Evolutionary conservation across 192 early-diverging fungal genomes (phyloP).

Genomic region (Entophlyctis luteolus): DNA sequence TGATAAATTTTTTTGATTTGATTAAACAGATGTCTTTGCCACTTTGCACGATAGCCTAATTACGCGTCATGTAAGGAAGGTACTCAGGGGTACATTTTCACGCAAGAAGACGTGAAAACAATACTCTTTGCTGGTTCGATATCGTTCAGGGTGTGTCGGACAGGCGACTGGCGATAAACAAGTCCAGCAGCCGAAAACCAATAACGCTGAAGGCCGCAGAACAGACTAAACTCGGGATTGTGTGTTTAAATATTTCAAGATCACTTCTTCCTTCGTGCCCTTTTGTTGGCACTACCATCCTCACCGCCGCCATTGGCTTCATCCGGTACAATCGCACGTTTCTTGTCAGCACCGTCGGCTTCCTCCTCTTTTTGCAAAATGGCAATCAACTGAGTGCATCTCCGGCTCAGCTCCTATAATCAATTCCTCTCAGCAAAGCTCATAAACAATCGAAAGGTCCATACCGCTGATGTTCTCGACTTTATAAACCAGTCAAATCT

Average conservation of each 20-base stretch:
- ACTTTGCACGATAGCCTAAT: too few species aligned
- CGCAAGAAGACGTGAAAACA: slow-evolving; percentile 53
- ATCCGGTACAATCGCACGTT: background rate
- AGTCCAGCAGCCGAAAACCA: too few species aligned
- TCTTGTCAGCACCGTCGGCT: slow-evolving; percentile 1
- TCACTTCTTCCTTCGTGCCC: slow-evolving; percentile 15
- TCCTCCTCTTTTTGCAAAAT: slow-evolving; percentile 31
- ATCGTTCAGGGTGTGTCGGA: slow-evolving; percentile 90
- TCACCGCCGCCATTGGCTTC: background rate
- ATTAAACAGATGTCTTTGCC: too few species aligned
- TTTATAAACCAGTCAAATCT: slow-evolving; percentile 98
- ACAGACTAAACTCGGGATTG: background rate
- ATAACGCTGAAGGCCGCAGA: too few species aligned
- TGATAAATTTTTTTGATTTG: too few species aligned
- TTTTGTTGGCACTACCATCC: slow-evolving; percentile 1
- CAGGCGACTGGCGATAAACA: slow-evolving; percentile 86
- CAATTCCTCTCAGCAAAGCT: too few species aligned
- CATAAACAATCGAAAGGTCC: background rate
- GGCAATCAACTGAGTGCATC: slow-evolving; percentile 20
- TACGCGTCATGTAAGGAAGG: too few species aligned
- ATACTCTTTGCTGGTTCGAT: slow-evolving; percentile 59
- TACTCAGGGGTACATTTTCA: slow-evolving; percentile 92
- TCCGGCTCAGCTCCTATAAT: slow-evolving; percentile 27
- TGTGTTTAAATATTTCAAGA: background rate
- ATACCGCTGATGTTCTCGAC: slow-evolving; percentile 71